These are phyloP conservation scores for Apiospora marii DNA, from an alignment of 2,329 filamentous ascomycete species.

Conservation along the genomic window DNA sequence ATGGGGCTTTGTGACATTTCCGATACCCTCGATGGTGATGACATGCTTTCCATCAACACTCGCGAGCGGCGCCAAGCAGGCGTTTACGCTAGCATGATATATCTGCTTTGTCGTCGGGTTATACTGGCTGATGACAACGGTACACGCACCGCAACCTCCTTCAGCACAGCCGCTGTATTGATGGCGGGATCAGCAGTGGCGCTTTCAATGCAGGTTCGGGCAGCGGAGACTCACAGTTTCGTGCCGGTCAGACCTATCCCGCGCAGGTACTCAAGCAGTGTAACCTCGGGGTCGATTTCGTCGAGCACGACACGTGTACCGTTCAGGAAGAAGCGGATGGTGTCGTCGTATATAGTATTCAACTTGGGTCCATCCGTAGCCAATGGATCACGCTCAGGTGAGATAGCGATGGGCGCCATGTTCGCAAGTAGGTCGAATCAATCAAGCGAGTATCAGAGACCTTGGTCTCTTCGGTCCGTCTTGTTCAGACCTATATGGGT, in stretches of 20 bases:
- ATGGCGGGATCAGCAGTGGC: constrained; percentile 6
- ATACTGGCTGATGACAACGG: constrained; percentile 90
- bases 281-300: constrained; percentile 88
- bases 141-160: constrained; percentile 95
- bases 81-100: constrained; percentile 97
- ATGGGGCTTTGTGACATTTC: constrained; percentile 85
- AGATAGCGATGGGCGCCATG: constrained; percentile 66
- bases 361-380: constrained; percentile 54
- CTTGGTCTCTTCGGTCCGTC: background rate
- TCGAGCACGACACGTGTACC: constrained; percentile 89
- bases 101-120: constrained; percentile 92
- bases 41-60: constrained; percentile 98
- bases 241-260: constrained; percentile 94
- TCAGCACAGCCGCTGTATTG: constrained; percentile 80
- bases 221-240: constrained; percentile 68
- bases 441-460: background rate
- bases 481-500: background rate
- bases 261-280: constrained; percentile 89
- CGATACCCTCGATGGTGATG: constrained; percentile 96
- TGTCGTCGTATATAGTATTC: constrained; percentile 84
- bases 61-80: constrained; percentile 89
- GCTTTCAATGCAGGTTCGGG: background rate
- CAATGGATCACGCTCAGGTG: constrained; percentile 52
- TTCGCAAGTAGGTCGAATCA: background rate
- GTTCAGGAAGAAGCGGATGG: constrained; percentile 91